Base-by-base conservation (phyloP, 2,329 filamentous ascomycete genomes). In the Didymella glomerata region DNA sequence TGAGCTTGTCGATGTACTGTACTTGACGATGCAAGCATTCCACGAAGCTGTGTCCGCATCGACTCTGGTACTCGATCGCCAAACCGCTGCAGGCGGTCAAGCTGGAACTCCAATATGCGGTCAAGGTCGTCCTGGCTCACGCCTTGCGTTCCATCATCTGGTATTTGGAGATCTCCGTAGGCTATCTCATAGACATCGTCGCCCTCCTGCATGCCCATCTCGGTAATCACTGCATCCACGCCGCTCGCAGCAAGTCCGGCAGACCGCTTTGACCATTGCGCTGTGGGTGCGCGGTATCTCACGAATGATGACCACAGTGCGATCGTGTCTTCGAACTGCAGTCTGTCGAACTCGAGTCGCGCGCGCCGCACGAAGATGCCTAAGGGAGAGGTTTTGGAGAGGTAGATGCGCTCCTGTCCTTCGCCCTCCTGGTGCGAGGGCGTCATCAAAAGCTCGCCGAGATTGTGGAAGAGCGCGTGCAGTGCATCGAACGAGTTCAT, bases 51-150 rank as follows among this genome's bases (percentile, higher is more conserved):
- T n/a, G 83, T 79, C 55, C 87, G 88, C 76, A 97, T 88, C 51
- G 88, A 87, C 16, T 88, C 79, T 0, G 94, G 90, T 40, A 97
- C 86, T 67, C 94, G 85, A 59, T 86, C 90, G 10, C 94, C 94
- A 65, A 90, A 86, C 89, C 90, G 91, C 74, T 97, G 93, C 79
- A 97, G 87, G 74, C 92, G 88, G 63, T 91, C 89, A 36, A 98
- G 89, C 71, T 97, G 93, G 67, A 95, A 96, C 66, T 96, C 92
- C 20, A 98, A 79, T 27, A 97, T 80, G 28, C 86, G 86, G 72
- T 96, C 91, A 8, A 95, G 82, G 71, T 96, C 92, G 66, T 94
- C 89, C 0, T 87, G 88, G 76, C 92, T 95, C 54, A 91, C 83
- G 28, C 76, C 74, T 32, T 77, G 76, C 7, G 74, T 76, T 4